Conservation (phyloP, 1,284 basidiomycete species). For the Ceratobasidium sp. region DNA sequence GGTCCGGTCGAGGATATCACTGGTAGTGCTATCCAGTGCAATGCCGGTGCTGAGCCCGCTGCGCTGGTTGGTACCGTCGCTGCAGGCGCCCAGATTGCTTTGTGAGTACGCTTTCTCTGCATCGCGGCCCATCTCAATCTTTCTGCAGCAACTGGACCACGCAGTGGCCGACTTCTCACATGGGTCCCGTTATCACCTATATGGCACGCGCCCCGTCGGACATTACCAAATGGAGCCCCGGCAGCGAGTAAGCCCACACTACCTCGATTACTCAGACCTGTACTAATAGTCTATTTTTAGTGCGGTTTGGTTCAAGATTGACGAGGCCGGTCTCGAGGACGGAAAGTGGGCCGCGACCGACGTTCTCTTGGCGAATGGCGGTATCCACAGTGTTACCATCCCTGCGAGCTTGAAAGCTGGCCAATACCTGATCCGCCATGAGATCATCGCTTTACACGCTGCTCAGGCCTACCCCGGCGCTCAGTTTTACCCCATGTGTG, state of each 20-base stretch:
- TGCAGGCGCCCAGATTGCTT: slow-evolving; percentile 52
- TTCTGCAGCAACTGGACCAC: too few species aligned
- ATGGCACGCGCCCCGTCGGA: too few species aligned
- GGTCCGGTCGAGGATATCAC: slow-evolving; percentile 47
- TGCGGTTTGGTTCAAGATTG: slow-evolving; percentile 62
- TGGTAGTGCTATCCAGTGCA: slow-evolving; percentile 42
- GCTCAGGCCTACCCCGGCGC: slow-evolving; percentile 51
- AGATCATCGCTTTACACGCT: slow-evolving; percentile 53
- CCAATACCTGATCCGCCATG: slow-evolving; percentile 60
- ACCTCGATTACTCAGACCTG: too few species aligned
- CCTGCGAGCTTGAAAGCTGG: slow-evolving; percentile 55
- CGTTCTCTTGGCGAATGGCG: slow-evolving; percentile 52
- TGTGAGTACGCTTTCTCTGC: too few species aligned
- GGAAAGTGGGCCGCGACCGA: slow-evolving; percentile 57
- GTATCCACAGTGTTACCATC: slow-evolving; percentile 57
- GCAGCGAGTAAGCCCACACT: too few species aligned
- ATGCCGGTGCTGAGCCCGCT: slow-evolving; percentile 54
- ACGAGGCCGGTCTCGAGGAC: slow-evolving; percentile 53
- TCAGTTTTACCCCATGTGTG: slow-evolving; percentile 52
- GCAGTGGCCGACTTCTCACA: slow-evolving; percentile 40
- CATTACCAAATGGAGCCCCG: slow-evolving; percentile 55
- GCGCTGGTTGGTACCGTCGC: slow-evolving; percentile 55
- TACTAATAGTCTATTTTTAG: too few species aligned
- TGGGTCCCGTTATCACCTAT: too few species aligned
- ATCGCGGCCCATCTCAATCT: too few species aligned